Base-by-base conservation (phyloP, 768 basidiomycete genomes). In the Suillus hirtellus region DNA sequence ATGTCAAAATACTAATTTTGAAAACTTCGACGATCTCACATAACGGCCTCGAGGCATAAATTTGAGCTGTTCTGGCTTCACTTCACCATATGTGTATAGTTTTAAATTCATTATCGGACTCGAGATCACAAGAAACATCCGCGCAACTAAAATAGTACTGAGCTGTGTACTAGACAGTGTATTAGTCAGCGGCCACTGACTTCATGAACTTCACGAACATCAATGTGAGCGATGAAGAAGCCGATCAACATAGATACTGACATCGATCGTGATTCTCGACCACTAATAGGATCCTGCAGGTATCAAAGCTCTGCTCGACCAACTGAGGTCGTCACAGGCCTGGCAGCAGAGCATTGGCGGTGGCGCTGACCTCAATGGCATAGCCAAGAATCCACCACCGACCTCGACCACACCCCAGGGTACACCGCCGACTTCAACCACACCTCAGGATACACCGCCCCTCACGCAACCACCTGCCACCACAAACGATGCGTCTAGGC, bases 301-400 rank as follows among this genome's bases (percentile, higher is more conserved):
- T 52, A 81, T 95, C 55, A 83, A 85, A 68, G 86, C 89, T 34
- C 80, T 94, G 31, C 82, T 95, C 19, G 89, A 92, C 60, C 84
- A 85, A 65, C 78, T 93, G 14, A 80, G 84, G 59, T 75, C 81
- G 3, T 93, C 92, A 4, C 81, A 85, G 68, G 89, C 86, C 27
- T 93, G 89, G 90, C 83, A 88, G 68, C 80, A 87, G 56, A 70
- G 79, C 1, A 66, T 78, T 17, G 71, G 56, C 17, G 70, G 58
- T 56, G 56, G 42, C 42, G 42, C 70, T 47, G 60, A 44, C n/a
- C 8, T 15, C 21, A 9, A 15, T 35, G 37, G 55, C 38, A 3
- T 15, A 24, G 15, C 55, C 3, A 24, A 56, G 38, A 21, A 27
- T 27, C 42, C 70, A 21, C 59, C 60, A 3, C 59, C 54, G 27